phyloP scores from a whole-genome alignment of 2,329 filamentous ascomycete species.

The Sphaerostilbella broomeana region DNA sequence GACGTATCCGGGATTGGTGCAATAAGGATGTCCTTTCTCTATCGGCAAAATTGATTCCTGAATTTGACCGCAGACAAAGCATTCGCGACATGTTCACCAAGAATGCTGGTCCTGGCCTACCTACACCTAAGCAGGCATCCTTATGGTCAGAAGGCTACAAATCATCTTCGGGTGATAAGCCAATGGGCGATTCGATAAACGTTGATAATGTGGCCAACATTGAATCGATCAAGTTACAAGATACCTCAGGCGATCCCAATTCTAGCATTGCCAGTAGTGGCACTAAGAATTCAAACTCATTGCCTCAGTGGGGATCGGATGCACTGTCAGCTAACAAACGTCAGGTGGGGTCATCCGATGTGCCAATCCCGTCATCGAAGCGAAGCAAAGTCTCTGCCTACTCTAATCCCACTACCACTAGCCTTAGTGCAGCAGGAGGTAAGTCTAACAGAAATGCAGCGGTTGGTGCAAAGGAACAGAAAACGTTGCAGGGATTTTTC shows the following conservation, averaged over 20 bases:
- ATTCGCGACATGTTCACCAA: conserved; percentile 87
- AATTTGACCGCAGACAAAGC: conserved; percentile 76
- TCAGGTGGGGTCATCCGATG: conserved; percentile 5
- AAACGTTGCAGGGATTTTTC: conserved; percentile 74
- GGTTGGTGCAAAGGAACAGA: conserved; percentile 29
- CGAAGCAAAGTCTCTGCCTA: conserved; percentile 4
- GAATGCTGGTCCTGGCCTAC: conserved; percentile 19
- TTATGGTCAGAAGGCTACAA: neutral
- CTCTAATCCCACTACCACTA: neutral
- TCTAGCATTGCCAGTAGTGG: neutral
- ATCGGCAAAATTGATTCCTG: conserved; percentile 77
- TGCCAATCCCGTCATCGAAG: neutral
- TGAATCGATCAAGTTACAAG: too few relatives aligned
- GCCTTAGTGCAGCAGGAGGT: neutral
- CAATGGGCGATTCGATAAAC: neutral
- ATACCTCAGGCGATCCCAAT: too few relatives aligned
- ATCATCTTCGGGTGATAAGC: neutral
- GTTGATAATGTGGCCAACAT: neutral
- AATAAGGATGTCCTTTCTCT: conserved; percentile 61
- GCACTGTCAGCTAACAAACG: conserved; percentile 1
- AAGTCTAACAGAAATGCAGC: conserved; percentile 2
- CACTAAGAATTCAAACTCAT: neutral
- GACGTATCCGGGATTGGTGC: conserved; percentile 60
- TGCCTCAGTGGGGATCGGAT: neutral
- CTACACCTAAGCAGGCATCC: neutral